These are phyloP conservation scores for Mortierella sp. DNA, from an alignment of 371 early-diverging fungal species.

Conservation along the genomic window DNA sequence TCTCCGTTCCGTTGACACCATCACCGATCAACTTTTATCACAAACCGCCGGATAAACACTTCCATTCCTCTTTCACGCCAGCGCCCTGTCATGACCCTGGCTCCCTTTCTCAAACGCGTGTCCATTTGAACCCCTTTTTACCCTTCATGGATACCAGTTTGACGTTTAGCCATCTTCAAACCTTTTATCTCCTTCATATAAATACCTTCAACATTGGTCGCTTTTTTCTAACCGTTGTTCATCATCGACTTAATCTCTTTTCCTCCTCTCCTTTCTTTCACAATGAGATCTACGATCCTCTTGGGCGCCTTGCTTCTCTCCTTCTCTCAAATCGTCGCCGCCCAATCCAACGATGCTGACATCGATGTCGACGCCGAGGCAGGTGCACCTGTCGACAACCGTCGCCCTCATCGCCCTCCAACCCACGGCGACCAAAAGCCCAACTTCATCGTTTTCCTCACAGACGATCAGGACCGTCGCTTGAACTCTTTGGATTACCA, in stretches of 20 bases:
- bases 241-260: neutral
- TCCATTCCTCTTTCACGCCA: neutral
- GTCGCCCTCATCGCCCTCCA: neutral
- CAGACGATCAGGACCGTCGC: slow-evolving; percentile 73
- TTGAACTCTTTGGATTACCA: slow-evolving; percentile 71
- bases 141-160: no score
- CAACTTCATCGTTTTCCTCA: slow-evolving; percentile 74
- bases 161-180: neutral
- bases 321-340: slow-evolving; percentile 30
- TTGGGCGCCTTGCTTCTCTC: slow-evolving; percentile 36
- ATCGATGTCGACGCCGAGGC: neutral
- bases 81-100: neutral
- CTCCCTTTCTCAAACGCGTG: neutral
- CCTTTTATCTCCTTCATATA: neutral
- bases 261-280: neutral
- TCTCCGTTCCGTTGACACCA: neutral
- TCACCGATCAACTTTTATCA: neutral
- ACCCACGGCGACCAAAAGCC: slow-evolving; percentile 53
- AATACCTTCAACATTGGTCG: neutral
- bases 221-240: neutral
- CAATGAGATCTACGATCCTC: slow-evolving; percentile 30
- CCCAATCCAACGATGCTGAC: neutral
- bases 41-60: slow-evolving; percentile 2
- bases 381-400: neutral
- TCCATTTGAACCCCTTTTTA: neutral